These are phyloP conservation scores for Chaetoscypha palmicola DNA, from an alignment of 2,329 filamentous ascomycete genomes.

Conservation along the genomic window DNA sequence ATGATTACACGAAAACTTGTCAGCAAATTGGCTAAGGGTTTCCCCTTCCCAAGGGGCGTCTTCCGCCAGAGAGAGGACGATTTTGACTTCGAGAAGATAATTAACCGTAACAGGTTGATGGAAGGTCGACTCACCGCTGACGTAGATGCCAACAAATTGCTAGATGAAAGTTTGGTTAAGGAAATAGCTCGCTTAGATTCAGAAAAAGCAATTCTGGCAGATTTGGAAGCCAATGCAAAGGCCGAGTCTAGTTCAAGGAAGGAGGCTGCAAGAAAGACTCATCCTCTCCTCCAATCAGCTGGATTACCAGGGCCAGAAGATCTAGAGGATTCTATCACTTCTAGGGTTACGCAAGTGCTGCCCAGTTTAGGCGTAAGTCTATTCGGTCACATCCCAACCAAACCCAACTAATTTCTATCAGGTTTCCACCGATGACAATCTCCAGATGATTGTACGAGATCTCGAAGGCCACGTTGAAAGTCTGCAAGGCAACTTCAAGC, in stretches of 20 bases:
- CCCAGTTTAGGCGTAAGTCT: slow-evolving; percentile 20
- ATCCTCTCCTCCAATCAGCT: slow-evolving; percentile 26
- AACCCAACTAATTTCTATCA: slow-evolving; percentile 17
- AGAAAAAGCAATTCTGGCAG: slow-evolving; percentile 45
- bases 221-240: slow-evolving; percentile 49
- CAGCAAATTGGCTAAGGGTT: slow-evolving; percentile 49
- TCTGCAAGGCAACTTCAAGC: slow-evolving; percentile 28
- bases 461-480: slow-evolving; percentile 29
- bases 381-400: background rate
- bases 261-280: slow-evolving; percentile 32
- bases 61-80: slow-evolving; percentile 47
- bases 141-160: slow-evolving; percentile 54
- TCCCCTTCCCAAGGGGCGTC: slow-evolving; percentile 58
- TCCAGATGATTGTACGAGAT: slow-evolving; percentile 23
- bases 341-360: slow-evolving; percentile 8
- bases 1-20: slow-evolving; percentile 49
- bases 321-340: slow-evolving; percentile 16
- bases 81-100: slow-evolving; percentile 59
- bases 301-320: slow-evolving; percentile 6
- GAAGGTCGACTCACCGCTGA: slow-evolving; percentile 55
- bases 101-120: slow-evolving; percentile 50
- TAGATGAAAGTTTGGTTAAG: slow-evolving; percentile 49
- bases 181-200: slow-evolving; percentile 49
- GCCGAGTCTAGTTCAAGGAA: slow-evolving; percentile 46
- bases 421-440: slow-evolving; percentile 24